Evolutionary conservation across 345 rosid species (phyloP).

Genomic region (Crucihimalaya himalaica): DNA sequence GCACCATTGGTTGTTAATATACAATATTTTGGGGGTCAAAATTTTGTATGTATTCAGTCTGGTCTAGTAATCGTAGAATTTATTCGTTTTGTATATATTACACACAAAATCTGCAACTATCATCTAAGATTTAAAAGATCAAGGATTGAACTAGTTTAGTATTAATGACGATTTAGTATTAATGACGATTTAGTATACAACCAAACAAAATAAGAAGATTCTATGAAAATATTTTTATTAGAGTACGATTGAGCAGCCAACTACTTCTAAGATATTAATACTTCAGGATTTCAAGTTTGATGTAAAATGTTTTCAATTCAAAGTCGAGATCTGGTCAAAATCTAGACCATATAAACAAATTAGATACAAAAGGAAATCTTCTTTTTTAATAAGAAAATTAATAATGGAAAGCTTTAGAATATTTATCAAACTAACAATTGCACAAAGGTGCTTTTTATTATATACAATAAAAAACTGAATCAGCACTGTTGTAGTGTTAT

Average conservation of each 20-base stretch:
- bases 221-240: too few species aligned
- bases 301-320: background rate
- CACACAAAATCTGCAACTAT: background rate
- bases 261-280: background rate
- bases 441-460: conserved; percentile 8
- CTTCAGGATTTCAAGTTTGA: background rate
- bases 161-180: background rate
- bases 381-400: background rate
- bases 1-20: background rate
- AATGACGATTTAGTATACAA: background rate
- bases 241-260: background rate
- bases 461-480: background rate
- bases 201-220: background rate
- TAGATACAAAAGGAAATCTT: conserved; percentile 26
- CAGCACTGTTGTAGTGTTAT: conserved; percentile 22
- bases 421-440: background rate
- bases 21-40: background rate
- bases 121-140: background rate
- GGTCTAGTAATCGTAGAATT: background rate
- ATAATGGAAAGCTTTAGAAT: background rate
- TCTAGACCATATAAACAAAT: conserved; percentile 13
- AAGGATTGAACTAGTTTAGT: background rate
- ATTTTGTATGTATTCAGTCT: background rate
- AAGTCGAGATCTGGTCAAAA: conserved; percentile 15
- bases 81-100: background rate